Evolutionary conservation across 257 asterid species (phyloP).

Genomic region (Phtheirospermum japonicum): DNA sequence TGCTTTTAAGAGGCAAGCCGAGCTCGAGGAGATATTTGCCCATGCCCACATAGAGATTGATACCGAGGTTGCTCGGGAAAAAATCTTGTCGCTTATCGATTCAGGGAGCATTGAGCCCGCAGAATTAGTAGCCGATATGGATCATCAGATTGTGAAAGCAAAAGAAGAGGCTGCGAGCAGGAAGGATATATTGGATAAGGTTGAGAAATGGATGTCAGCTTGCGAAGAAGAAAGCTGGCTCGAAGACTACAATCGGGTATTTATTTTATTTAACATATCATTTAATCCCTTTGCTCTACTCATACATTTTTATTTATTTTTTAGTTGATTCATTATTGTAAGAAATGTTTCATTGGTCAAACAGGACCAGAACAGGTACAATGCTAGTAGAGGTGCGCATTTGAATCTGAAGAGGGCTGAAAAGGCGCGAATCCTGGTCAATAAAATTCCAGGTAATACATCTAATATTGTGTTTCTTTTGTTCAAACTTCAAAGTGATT

Average conservation of each 20-base stretch:
- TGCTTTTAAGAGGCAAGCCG: conserved; percentile 88
- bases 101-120: conserved; percentile 87
- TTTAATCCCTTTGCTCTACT: conserved; percentile 3
- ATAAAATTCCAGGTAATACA: conserved; percentile 59
- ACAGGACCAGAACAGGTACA: conserved; percentile 77
- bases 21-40: conserved; percentile 87
- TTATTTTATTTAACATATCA: neutral
- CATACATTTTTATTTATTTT: neutral
- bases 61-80: conserved; percentile 73
- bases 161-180: conserved; percentile 90
- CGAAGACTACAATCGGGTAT: conserved; percentile 94
- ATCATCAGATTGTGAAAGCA: conserved; percentile 76
- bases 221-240: conserved; percentile 99
- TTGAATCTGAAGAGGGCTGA: conserved; percentile 79
- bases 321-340: conserved; percentile 6
- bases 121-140: conserved; percentile 88
- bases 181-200: conserved; percentile 95
- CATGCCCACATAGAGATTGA: conserved; percentile 88
- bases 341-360: conserved; percentile 19
- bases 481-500: neutral
- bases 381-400: conserved; percentile 76
- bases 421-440: conserved; percentile 60
- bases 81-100: conserved; percentile 71
- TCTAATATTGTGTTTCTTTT: neutral
- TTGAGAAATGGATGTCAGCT: conserved; percentile 96